Evolutionary conservation across 192 early-diverging fungal genomes (phyloP).

Genomic region (Podila clonocystis): DNA sequence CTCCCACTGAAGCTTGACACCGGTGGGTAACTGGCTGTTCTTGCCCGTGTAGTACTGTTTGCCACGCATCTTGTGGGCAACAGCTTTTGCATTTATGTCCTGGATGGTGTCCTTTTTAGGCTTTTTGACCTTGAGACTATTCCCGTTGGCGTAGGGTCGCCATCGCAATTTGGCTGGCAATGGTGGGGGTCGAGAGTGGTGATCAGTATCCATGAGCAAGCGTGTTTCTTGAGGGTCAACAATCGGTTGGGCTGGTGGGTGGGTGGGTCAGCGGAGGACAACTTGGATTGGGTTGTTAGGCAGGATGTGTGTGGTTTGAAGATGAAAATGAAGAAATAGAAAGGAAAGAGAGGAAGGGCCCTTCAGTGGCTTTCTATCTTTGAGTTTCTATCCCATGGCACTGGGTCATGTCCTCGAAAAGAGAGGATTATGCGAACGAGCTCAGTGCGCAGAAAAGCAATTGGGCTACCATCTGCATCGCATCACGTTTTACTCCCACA

Average conservation of each 20-base stretch:
- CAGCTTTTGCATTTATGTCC: constrained; percentile 18
- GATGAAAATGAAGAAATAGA: too few species aligned
- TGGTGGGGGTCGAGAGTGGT: constrained; percentile 11
- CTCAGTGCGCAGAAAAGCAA: too few species aligned
- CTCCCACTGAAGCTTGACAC: constrained; percentile 39
- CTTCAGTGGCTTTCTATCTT: too few species aligned
- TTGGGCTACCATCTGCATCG: too few species aligned
- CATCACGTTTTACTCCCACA: too few species aligned
- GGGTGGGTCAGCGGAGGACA: too few species aligned
- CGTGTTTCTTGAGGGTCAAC: background rate
- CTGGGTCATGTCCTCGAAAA: too few species aligned
- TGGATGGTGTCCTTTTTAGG: constrained; percentile 10
- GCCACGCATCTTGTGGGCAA: constrained; percentile 28
- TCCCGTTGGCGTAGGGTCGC: constrained; percentile 48
- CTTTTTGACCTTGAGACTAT: constrained; percentile 35
- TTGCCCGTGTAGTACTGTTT: constrained; percentile 26
- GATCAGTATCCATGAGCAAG: constrained; percentile 30
- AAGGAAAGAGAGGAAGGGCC: too few species aligned
- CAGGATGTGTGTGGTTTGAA: too few species aligned
- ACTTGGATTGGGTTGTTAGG: too few species aligned
- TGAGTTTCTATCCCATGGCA: too few species aligned
- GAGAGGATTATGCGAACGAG: too few species aligned
- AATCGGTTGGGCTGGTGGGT: background rate
- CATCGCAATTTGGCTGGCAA: constrained; percentile 41
- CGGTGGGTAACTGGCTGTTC: background rate